These are phyloP conservation scores for Aspergillus sclerotioniger DNA, from an alignment of 495 filamentous ascomycete species.

Conservation along the genomic window DNA sequence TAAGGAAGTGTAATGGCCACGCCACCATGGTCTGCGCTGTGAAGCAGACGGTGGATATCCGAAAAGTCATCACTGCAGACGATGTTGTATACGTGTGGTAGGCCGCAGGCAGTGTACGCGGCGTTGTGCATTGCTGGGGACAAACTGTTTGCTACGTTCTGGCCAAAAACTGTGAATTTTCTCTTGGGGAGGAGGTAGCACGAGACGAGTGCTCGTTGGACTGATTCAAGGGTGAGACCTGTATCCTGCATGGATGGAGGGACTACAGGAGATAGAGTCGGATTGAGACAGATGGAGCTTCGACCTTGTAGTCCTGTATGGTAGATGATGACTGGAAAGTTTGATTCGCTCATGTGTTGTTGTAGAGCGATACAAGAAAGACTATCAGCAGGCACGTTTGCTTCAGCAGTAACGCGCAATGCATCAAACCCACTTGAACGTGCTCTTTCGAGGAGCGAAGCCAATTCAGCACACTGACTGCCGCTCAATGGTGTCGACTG, in stretches of 20 bases:
- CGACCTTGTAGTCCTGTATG: conserved; percentile 40
- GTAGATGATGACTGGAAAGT: conserved; percentile 23
- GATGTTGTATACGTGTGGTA: conserved; percentile 59
- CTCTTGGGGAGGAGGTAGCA: conserved; percentile 43
- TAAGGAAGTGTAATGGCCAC: conserved; percentile 61
- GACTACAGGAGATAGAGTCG: conserved; percentile 57
- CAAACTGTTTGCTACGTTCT: conserved; percentile 23
- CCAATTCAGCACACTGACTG: not conserved
- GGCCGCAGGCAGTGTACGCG: conserved; percentile 61
- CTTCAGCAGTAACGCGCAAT: not conserved
- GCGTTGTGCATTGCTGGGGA: conserved; percentile 57
- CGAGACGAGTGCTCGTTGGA: conserved; percentile 38
- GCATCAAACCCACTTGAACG: not conserved
- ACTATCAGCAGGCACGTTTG: not conserved
- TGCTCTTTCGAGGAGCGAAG: not conserved
- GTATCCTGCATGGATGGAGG: not conserved
- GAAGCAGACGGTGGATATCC: conserved; percentile 52
- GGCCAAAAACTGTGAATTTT: conserved; percentile 28
- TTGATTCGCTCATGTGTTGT: not conserved
- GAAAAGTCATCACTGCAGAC: conserved; percentile 52
- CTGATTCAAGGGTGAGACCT: not conserved
- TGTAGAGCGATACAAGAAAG: not conserved
- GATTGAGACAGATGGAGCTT: conserved; percentile 56
- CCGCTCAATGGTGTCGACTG: not conserved
- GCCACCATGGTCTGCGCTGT: conserved; percentile 58